Evolutionary conservation across 2,329 filamentous ascomycete genomes (phyloP), one percentile per base, ranked within the genome.

Genomic region (Scopulariopsis brevicaulis): DNA sequence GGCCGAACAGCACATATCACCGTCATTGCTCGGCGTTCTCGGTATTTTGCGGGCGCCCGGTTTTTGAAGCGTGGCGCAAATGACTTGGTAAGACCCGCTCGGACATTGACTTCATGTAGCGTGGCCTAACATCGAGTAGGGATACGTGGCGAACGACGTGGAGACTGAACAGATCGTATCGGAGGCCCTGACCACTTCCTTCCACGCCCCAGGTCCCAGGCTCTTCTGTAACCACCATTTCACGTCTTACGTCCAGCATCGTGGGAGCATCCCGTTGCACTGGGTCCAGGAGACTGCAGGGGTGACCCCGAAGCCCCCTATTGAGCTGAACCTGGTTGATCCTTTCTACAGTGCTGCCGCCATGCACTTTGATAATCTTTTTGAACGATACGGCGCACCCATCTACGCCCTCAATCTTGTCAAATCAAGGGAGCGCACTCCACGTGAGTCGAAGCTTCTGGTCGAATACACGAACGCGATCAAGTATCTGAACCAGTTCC

Each of bases 151-250:
- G 56, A 99, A 99, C 67, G 95, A 99, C 71, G 94, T 99, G 25
- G 95, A 99, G 72, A 97, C 94, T 1, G 94, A 99, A 71, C 94
- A 99, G 69, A 96, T 99, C 60, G 92, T 99, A 5, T 94, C 92
- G 0, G 94, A 99, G 68, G 90, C 91, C 65, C 77, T 93, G 55
- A 96, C 91, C 0, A 99, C 94, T 0, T 96, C 94, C 0, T 96
- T 99, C 64, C 94, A 99, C 73, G 87, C 89, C 3, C 90, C 94
- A 4, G 93, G 91, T 0, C 89, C 89, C 3, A 84, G 83, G 54
- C 80, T 96, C 12, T 96, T 90, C 68, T 85, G 90, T 5, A 97
- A 88, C 66, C 90, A 93, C 1, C 87, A 90, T 32, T 96, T 93
- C 69, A 97, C 94, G 4, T 97, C 94, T 0, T 97, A 96, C 70